These are phyloP conservation scores for Lactifluus piperatus DNA, from an alignment of 768 basidiomycete species.

Conservation along the genomic window DNA sequence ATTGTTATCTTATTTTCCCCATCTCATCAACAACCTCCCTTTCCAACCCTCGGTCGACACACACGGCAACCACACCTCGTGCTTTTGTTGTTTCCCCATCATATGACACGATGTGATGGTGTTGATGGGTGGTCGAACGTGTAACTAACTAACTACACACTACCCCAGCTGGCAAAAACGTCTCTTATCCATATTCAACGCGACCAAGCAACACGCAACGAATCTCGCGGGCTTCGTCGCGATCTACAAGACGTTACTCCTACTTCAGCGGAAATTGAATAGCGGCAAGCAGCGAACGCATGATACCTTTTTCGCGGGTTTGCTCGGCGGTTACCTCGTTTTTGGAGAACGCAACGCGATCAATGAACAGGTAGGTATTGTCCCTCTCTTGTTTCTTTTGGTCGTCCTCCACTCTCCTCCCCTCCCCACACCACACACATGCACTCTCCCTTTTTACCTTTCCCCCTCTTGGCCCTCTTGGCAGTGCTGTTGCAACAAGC, in stretches of 20 bases:
- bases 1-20: no score
- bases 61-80: not conserved
- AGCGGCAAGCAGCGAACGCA: constrained; percentile 70
- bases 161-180: constrained; percentile 73
- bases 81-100: not conserved
- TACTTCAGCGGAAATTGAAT: constrained; percentile 75
- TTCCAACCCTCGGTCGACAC: not conserved
- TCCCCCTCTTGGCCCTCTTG: not conserved
- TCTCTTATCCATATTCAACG: constrained; percentile 56
- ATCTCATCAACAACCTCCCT: not conserved
- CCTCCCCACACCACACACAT: not conserved
- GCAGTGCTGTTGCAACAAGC: not conserved
- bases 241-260: constrained; percentile 78
- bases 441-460: not conserved
- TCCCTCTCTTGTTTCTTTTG: no score
- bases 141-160: no score
- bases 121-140: not conserved
- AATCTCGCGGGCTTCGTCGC: constrained; percentile 94
- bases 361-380: constrained; percentile 95
- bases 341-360: constrained; percentile 83
- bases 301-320: constrained; percentile 89
- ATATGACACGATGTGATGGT: not conserved
- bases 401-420: constrained; percentile 22
- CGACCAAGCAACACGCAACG: constrained; percentile 84
- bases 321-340: constrained; percentile 84